Base-by-base conservation (phyloP, 257 asterid species). In the Solanum sejunctum region DNA sequence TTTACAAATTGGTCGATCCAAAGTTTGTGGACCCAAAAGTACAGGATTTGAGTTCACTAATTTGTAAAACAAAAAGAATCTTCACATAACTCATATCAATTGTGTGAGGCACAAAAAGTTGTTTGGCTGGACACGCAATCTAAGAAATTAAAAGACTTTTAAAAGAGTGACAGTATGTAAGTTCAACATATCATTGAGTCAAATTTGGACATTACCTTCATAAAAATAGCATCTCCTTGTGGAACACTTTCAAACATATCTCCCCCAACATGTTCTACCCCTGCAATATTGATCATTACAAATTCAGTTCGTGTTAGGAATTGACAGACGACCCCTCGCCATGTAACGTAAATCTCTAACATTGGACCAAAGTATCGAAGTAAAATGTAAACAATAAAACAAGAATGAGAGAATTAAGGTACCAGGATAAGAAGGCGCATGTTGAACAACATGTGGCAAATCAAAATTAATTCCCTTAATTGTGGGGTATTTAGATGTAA, bases 181-280 rank as follows among this genome's bases (percentile, higher is more conserved):
- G 61, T 55, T 16, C 61, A 17, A 6, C 9, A 17, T 55, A 17
- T 16, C n/a, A 17, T 56, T 56, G 10, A 56, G 63, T 18, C 4
- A 7, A 56, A 49, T 49, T 77, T 77, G 82, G 67, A 8, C 60
- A 5, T 83, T 83, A 83, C 85, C 84, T 57, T 84, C 71, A 79
- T 72, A 56, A 84, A 56, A 54, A 87, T 89, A 39, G 92, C 92
- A 84, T 92, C 91, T 82, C 89, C 92, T 75, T 84, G 39, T 20
- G 93, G 92, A 28, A 91, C 90, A 84, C 87, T 85, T 56, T 73
- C 87, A 79, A 91, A 89, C 92, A 91, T 91, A n/a, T 91, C 93
- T 64, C 93, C 93, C 2, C 90, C 86, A 56, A 92, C 84, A 45
- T 92, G 91, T 43, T 88, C 87, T 67, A 92, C 87, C 28, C 93